Percentiles rank a stretch among this genome's conserved stretches.
These are phyloP conservation scores for Bruguiera gymnorhiza DNA, from an alignment of 345 rosid species.

Conservation along the genomic window DNA sequence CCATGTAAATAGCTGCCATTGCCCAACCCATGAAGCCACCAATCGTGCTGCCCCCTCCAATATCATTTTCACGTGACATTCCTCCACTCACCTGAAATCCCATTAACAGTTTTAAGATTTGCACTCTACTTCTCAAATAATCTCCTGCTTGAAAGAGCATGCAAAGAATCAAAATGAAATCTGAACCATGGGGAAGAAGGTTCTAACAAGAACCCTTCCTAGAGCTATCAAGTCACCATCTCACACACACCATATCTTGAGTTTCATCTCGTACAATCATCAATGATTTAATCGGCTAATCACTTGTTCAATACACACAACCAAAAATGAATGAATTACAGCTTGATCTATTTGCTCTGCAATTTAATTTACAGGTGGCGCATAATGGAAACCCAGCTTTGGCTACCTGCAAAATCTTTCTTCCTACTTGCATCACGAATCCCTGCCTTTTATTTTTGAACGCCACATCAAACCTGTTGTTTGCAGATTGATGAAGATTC, in stretches of 20 bases:
- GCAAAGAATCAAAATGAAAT: background rate
- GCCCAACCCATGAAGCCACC: conserved; percentile 76
- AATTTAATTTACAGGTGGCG: background rate
- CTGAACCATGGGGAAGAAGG: background rate
- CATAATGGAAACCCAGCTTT: conserved; percentile 15
- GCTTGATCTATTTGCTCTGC: background rate
- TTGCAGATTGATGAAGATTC: conserved; percentile 33
- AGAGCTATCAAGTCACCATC: no score
- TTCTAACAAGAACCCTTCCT: background rate
- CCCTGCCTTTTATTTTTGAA: conserved; percentile 40
- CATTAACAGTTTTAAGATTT: conserved; percentile 8
- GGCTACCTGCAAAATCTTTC: conserved; percentile 71
- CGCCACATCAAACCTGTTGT: conserved; percentile 19
- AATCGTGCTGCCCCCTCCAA: conserved; percentile 35
- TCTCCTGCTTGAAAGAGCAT: background rate
- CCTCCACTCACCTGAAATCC: conserved; percentile 43
- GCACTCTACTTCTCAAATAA: background rate
- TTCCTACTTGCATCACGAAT: conserved; percentile 42
- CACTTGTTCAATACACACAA: background rate
- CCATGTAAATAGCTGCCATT: conserved; percentile 88
- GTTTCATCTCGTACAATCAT: no score
- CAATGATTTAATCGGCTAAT: no score
- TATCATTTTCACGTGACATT: conserved; percentile 23
- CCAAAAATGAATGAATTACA: background rate
- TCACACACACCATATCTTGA: no score